Evolutionary conservation across 257 asterid species (phyloP), one percentile per base, ranked within the genome.

Genomic region (Cruciata laevipes): DNA sequence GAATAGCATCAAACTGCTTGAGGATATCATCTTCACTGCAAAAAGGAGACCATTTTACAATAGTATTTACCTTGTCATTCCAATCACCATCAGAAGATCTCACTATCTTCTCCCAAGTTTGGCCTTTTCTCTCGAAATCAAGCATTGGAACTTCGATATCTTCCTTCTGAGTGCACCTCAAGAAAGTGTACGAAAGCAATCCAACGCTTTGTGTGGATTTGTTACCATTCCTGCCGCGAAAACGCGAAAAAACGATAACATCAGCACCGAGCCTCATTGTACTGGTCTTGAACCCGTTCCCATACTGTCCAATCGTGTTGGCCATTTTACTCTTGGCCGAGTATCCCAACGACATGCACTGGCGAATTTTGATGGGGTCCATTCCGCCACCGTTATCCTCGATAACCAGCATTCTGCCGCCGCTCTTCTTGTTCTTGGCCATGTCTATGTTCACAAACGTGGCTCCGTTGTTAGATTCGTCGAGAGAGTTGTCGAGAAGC

Each of bases 181-280:
- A 76, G 74, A 88, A 90, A 4, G 97, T 88, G 72, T 84, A 90
- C 58, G 97, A 90, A 63, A 90, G 84, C 79, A 90, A 76, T 63
- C 97, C 97, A 77, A 90, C 82, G 79, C 95, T 90, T 65, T 88
- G 93, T 0, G 89, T 85, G 21, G 95, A 76, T 96, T 97, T 85
- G 75, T 66, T 79, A 49, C 89, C 95, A 62, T 70, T 75, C 52
- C 89, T 93, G 68, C 66, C 25, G 5, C 27, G 61, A 74, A 78
- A 77, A 30, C 96, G 90, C 67, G 98, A 90, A 77, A 93, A 87
- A 44, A 93, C 98, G 72, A 93, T 85, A 42, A 88, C 98, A 85
- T 93, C 98, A 20, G 98, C 97, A 25, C 98, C 98, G 72, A 93
- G 96, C 75, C 98, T 90, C 98, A 93, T 93, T 42, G 98, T 93